Percentiles rank a stretch among this genome's conserved stretches.
phyloP scores from a whole-genome alignment of 306 rosid genomes.

The Lupinus albus region DNA sequence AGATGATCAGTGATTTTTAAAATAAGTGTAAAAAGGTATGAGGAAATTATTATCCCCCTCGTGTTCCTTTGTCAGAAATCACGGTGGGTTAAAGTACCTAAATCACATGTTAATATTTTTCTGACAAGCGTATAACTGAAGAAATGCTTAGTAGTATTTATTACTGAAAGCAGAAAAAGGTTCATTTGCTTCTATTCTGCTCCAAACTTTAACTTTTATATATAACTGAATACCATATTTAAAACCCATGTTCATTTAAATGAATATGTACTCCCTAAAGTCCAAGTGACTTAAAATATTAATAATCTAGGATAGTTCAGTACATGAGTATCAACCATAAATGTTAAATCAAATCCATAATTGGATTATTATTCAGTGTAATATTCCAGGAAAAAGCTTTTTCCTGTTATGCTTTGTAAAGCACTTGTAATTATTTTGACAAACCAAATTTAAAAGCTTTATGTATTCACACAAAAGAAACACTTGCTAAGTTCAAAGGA shows the following conservation, averaged over 20 bases:
- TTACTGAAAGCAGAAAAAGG: background rate
- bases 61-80: slow-evolving; percentile 12
- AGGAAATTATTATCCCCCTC: no score
- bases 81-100: slow-evolving; percentile 1
- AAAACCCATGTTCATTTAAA: background rate
- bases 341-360: slow-evolving; percentile 23
- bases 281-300: slow-evolving; percentile 29
- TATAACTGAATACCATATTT: background rate
- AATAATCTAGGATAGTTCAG: slow-evolving; percentile 21
- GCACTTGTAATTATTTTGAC: no score
- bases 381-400: no score
- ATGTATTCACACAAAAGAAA: no score
- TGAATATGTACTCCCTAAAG: slow-evolving; percentile 31
- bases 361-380: slow-evolving; percentile 13
- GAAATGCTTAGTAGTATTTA: slow-evolving; percentile 31
- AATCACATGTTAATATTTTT: slow-evolving; percentile 31
- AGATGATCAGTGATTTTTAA: no score
- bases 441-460: no score
- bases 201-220: background rate
- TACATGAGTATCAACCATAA: slow-evolving; percentile 14
- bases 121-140: slow-evolving; percentile 37
- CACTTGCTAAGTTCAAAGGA: background rate
- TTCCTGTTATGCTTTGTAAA: no score
- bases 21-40: no score
- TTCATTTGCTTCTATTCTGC: background rate